phyloP scores from a whole-genome alignment of 805 yeast genomes.

The Torulaspora microellipsoides region DNA sequence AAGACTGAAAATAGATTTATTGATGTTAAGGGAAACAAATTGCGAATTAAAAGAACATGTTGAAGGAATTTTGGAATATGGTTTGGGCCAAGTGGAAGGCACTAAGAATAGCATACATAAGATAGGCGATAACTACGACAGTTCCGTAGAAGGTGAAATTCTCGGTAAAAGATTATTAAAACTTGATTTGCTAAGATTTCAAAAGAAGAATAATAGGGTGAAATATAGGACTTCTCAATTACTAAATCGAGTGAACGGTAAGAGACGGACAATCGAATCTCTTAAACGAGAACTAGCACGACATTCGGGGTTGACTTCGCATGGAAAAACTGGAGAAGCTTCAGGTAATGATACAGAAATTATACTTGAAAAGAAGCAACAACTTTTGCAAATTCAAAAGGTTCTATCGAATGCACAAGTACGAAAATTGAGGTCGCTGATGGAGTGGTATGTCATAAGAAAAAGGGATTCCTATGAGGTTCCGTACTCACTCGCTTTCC shows the following conservation, averaged over 20 bases:
- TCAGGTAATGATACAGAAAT: not conserved
- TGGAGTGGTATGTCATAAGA: conserved; percentile 22
- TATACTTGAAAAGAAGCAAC: conserved; percentile 6
- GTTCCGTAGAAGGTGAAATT: conserved; percentile 11
- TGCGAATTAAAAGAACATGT: conserved; percentile 16
- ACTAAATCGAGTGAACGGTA: conserved; percentile 9
- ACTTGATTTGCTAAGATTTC: conserved; percentile 15
- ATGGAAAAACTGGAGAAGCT: no score
- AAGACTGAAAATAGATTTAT: conserved; percentile 17
- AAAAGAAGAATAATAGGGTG: conserved; percentile 19
- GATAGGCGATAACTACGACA: not conserved
- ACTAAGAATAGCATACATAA: not conserved
- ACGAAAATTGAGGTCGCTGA: conserved; percentile 12
- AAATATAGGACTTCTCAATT: conserved; percentile 13
- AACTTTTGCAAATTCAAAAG: conserved; percentile 13
- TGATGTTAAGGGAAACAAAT: conserved; percentile 15
- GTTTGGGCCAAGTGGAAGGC: conserved; percentile 11
- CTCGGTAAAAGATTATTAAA: conserved; percentile 14
- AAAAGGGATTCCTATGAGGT: conserved; percentile 22
- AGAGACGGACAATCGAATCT: conserved; percentile 1
- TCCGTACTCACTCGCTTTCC: conserved; percentile 24
- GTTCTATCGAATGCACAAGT: conserved; percentile 12
- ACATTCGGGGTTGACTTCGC: not conserved
- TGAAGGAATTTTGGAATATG: conserved; percentile 19
- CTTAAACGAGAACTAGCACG: not conserved